Conservation (phyloP, 2,329 filamentous ascomycete genomes). For the Ophiocordyceps unilateralis region DNA sequence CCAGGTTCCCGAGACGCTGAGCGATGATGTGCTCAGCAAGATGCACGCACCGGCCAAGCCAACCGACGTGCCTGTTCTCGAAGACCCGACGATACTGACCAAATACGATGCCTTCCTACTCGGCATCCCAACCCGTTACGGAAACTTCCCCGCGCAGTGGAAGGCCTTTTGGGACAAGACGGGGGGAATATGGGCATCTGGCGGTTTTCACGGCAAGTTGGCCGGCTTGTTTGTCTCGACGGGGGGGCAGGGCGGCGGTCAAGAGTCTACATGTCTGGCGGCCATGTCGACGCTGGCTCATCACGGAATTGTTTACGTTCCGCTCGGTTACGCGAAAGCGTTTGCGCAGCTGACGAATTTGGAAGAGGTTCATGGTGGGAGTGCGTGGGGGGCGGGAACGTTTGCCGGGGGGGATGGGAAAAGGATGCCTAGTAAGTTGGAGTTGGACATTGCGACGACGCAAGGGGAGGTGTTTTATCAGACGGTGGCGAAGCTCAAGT, state of each 20-base stretch:
- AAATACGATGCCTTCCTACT: slow-evolving; percentile 79
- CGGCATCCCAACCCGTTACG: slow-evolving; percentile 89
- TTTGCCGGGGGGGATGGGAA: slow-evolving; percentile 67
- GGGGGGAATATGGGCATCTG: slow-evolving; percentile 65
- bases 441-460: slow-evolving; percentile 61
- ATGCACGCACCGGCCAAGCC: slow-evolving; percentile 78
- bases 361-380: slow-evolving; percentile 67
- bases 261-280: slow-evolving; percentile 72
- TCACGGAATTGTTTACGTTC: slow-evolving; percentile 95
- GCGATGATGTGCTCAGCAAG: slow-evolving; percentile 67
- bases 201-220: slow-evolving; percentile 72
- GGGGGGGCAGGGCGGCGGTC: slow-evolving; percentile 70
- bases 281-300: slow-evolving; percentile 75
- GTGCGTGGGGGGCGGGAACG: slow-evolving; percentile 86
- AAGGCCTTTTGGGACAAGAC: slow-evolving; percentile 86
- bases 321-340: slow-evolving; percentile 72
- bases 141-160: slow-evolving; percentile 95
- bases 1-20: slow-evolving; percentile 81
- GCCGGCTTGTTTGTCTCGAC: slow-evolving; percentile 84
- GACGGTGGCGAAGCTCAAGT: slow-evolving; percentile 43
- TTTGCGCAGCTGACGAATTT: slow-evolving; percentile 58
- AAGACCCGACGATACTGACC: slow-evolving; percentile 41
- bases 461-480: slow-evolving; percentile 82
- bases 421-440: slow-evolving; percentile 57
- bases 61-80: slow-evolving; percentile 44